Evolutionary conservation across 2,329 filamentous ascomycete species (phyloP).

Genomic region (Rhynchosporium graminicola): DNA sequence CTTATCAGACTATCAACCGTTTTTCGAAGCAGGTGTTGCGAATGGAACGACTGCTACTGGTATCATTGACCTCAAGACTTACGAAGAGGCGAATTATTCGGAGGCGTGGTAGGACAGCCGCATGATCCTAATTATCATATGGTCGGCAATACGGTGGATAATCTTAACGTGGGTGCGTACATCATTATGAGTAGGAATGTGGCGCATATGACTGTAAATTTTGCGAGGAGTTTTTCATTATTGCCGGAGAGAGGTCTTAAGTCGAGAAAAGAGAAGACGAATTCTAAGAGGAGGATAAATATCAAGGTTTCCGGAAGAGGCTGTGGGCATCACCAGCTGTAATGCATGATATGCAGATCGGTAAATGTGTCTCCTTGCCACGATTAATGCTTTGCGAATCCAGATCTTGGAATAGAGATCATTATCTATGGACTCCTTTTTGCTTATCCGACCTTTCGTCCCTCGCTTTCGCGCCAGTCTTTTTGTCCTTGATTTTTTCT

Average conservation of each 20-base stretch:
- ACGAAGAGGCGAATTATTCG: slow-evolving; percentile 66
- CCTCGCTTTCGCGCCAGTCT: no score
- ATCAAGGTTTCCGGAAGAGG: not conserved
- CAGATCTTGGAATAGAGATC: no score
- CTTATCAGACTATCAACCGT: slow-evolving; percentile 75
- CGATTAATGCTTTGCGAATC: no score
- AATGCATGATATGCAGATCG: no score
- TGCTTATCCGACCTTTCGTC: no score
- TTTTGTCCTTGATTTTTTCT: no score
- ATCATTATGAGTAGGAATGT: slow-evolving; percentile 58
- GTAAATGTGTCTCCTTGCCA: no score
- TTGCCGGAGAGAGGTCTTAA: slow-evolving; percentile 9
- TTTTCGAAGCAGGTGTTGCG: slow-evolving; percentile 70
- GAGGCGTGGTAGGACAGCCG: slow-evolving; percentile 61
- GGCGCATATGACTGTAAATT: slow-evolving; percentile 29
- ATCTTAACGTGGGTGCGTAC: slow-evolving; percentile 60
- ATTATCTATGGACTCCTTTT: no score
- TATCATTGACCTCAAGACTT: slow-evolving; percentile 73
- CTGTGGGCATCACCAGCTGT: not conserved
- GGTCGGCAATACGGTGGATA: slow-evolving; percentile 44
- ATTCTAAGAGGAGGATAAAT: slow-evolving; percentile 7
- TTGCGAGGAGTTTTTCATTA: slow-evolving; percentile 23
- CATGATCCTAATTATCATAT: slow-evolving; percentile 48
- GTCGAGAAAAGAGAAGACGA: slow-evolving; percentile 1
- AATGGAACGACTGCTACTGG: slow-evolving; percentile 74